phyloP scores from a whole-genome alignment of 2,329 filamentous ascomycete species.

The Diaporthe batatas region DNA sequence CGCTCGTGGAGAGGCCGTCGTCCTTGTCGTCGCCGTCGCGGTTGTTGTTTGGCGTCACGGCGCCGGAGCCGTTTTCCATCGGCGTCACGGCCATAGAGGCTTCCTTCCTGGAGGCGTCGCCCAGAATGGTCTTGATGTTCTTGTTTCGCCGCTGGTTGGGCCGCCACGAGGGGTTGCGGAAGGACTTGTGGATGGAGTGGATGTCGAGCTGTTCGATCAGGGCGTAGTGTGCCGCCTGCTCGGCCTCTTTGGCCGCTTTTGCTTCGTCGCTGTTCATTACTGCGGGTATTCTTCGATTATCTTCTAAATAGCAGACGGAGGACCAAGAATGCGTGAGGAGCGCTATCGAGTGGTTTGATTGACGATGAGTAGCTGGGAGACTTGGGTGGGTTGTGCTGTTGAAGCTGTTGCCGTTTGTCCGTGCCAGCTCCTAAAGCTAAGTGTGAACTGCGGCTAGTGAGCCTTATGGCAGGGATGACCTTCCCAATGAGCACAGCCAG shows the following conservation, averaged over 20 bases:
- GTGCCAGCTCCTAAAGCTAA: constrained; percentile 15
- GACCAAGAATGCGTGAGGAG: no score
- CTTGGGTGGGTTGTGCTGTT: background rate
- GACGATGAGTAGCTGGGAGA: background rate
- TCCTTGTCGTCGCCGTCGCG: constrained; percentile 54
- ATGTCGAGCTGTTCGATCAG: constrained; percentile 95
- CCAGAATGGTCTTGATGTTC: constrained; percentile 96
- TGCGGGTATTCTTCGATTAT: background rate
- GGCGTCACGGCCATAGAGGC: constrained; percentile 85
- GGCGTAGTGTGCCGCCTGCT: constrained; percentile 83
- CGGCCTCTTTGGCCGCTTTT: constrained; percentile 65
- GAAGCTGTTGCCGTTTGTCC: background rate
- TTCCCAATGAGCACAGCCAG: background rate
- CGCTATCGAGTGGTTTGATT: background rate
- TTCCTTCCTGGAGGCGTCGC: constrained; percentile 89
- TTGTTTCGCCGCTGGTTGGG: constrained; percentile 97
- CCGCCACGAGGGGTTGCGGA: constrained; percentile 91
- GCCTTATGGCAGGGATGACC: constrained; percentile 28
- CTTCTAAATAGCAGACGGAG: no score
- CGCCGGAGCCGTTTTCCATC: constrained; percentile 81
- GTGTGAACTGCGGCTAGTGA: background rate
- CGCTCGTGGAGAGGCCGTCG: constrained; percentile 69
- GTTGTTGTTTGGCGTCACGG: constrained; percentile 72
- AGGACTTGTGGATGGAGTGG: constrained; percentile 85
- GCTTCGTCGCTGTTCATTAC: constrained; percentile 36